Evolutionary conservation across 768 basidiomycete genomes (phyloP), one percentile per base, ranked within the genome.

Genomic region (Tricholoma sp.): DNA sequence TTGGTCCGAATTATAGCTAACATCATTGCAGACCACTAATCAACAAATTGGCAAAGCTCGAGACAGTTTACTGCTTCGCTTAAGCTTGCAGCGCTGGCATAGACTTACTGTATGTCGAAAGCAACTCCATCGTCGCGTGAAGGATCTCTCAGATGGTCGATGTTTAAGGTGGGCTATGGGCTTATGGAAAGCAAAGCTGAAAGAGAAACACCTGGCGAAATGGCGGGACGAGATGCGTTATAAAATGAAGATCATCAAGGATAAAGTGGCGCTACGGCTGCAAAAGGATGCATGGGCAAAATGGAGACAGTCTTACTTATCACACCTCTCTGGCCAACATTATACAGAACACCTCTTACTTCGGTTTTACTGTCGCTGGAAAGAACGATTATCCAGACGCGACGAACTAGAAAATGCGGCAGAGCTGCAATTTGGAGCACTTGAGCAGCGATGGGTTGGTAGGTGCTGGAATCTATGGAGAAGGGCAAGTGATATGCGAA

Each of bases 181-280:
- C 7, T 50, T 68, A 3, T 94, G 91, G 91, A 79, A 76, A 57
- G 60, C 63, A 28, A 80, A 71, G 59, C 67, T 82, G 4, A 80
- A 76, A 59, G 76, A 82, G 62, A 83, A 76, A 62, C 75, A 78
- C 63, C 83, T 85, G 63, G 65, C 72, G 20, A 74, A 76, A 55
- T 89, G 86, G 86, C 79, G 84, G 31, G 72, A 80, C 49, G 85
- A 80, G 51, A 90, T 90, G 87, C 85, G 88, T 29, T 62, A 72
- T 59, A 86, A 81, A 65, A 89, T 90, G 83, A 83, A 80, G 63
- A 66, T 69, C 10, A 72, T 88, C 33, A 81, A 80, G 59, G 80
- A 81, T 57, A 82, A 72, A 57, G 76, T 77, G 55, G 85, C 88
- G 29, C 56, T 62, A 5, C 77, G 79, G 61, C 64, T 89, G 45